Percentiles rank a stretch among this genome's conserved stretches.
These are phyloP conservation scores for Citrus glauca DNA, from an alignment of 345 rosid genomes.

Conservation along the genomic window DNA sequence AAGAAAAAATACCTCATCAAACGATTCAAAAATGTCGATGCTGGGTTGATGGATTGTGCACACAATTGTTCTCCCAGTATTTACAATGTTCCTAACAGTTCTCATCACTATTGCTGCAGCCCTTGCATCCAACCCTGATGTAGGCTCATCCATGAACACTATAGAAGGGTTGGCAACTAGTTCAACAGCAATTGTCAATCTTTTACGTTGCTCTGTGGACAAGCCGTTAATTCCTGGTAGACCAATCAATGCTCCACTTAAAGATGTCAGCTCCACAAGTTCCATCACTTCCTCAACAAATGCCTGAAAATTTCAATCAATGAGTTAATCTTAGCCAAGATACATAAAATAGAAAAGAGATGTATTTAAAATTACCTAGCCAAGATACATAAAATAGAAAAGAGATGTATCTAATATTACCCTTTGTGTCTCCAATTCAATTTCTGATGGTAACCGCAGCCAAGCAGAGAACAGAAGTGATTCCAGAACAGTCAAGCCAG, in stretches of 20 bases:
- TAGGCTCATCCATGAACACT: constrained; percentile 98
- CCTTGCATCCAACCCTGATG: constrained; percentile 95
- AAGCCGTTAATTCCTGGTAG: constrained; percentile 95
- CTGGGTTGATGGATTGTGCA: constrained; percentile 99
- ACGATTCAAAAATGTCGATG: constrained; percentile 94
- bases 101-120: constrained; percentile 99
- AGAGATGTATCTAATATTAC: constrained; percentile 29
- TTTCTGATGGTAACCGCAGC: constrained; percentile 81
- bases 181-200: constrained; percentile 93
- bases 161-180: constrained; percentile 95
- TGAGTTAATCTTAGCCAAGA: constrained; percentile 23
- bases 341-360: neutral
- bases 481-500: constrained; percentile 85
- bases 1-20: constrained; percentile 75
- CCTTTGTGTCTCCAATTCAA: constrained; percentile 76
- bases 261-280: constrained; percentile 82
- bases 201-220: constrained; percentile 93
- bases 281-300: constrained; percentile 99
- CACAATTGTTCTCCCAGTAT: constrained; percentile 92
- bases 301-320: constrained; percentile 48
- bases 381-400: constrained; percentile 1
- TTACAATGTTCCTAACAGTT: constrained; percentile 94
- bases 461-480: constrained; percentile 94
- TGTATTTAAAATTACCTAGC: constrained; percentile 35
- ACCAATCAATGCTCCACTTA: constrained; percentile 87